Evolutionary conservation across 768 basidiomycete species (phyloP).

Genomic region (Strobilomyces echinocephalus): DNA sequence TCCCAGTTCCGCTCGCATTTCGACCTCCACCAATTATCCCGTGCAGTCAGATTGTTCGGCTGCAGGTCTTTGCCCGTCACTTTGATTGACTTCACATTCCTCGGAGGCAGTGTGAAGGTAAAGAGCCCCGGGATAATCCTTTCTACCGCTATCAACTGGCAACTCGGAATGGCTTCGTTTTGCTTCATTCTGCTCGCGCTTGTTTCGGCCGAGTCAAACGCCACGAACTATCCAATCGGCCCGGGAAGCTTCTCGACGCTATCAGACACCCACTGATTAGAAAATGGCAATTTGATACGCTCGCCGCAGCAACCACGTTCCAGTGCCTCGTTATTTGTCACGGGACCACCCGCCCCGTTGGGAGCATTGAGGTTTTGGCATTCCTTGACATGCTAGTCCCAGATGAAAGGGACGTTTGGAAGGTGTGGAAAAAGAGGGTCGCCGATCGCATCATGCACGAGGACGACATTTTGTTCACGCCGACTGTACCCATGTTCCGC

Average conservation of each 20-base stretch:
- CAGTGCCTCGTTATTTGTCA: not conserved
- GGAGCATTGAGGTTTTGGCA: not conserved
- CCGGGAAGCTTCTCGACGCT: not conserved
- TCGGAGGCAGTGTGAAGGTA: too few species aligned
- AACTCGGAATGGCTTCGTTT: too few species aligned
- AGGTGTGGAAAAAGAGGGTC: constrained; percentile 1
- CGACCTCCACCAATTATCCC: too few species aligned
- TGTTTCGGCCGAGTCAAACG: not conserved
- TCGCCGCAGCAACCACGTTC: not conserved
- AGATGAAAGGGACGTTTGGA: not conserved
- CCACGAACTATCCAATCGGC: not conserved
- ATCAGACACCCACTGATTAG: not conserved
- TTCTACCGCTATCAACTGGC: too few species aligned
- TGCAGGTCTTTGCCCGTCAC: too few species aligned
- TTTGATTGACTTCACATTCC: too few species aligned
- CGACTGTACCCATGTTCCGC: not conserved
- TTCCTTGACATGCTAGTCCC: not conserved
- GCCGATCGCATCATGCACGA: constrained; percentile 1
- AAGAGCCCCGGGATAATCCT: too few species aligned
- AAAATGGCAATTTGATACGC: not conserved
- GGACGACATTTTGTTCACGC: not conserved
- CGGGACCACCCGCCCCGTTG: not conserved
- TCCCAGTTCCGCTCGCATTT: too few species aligned
- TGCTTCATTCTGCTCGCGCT: not conserved
- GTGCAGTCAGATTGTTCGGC: too few species aligned